Evolutionary conservation across 176 grass and related monocot genomes (phyloP).

Genomic region (Eleusine indica): DNA sequence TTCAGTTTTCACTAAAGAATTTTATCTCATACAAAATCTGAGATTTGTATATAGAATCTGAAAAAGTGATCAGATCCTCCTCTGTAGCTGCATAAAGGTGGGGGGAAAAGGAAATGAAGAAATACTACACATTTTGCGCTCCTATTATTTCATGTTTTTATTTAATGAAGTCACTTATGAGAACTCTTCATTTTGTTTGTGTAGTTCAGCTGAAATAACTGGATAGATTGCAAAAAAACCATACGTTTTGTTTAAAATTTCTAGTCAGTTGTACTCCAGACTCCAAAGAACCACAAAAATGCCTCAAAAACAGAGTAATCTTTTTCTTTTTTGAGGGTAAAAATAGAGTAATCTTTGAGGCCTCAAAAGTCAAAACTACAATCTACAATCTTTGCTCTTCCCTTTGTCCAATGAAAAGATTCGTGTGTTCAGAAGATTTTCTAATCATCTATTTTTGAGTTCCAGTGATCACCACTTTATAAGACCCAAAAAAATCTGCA

Average conservation of each 20-base stretch:
- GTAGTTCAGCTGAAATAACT: background rate
- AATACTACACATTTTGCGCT: background rate
- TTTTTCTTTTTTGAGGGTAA: background rate
- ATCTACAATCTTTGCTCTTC: background rate
- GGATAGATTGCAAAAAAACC: background rate
- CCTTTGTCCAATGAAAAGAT: background rate
- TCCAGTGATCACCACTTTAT: background rate
- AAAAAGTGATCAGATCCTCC: constrained; percentile 15
- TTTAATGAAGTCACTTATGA: background rate
- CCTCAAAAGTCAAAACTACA: background rate
- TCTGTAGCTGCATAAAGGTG: constrained; percentile 10
- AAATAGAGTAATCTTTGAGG: background rate
- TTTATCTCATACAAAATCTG: background rate
- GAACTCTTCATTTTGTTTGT: background rate
- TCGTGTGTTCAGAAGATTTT: background rate
- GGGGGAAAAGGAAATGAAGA: background rate
- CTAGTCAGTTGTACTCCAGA: background rate
- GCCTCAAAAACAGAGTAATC: background rate
- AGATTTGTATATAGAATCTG: constrained; percentile 39
- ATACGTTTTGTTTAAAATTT: background rate
- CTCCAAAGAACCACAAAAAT: background rate
- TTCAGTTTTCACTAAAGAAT: background rate
- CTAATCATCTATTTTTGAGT: background rate
- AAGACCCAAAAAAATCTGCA: background rate
- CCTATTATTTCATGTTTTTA: background rate